Base-by-base conservation (phyloP, 495 filamentous ascomycete genomes). In the Penicillium cosmopolitanum region DNA sequence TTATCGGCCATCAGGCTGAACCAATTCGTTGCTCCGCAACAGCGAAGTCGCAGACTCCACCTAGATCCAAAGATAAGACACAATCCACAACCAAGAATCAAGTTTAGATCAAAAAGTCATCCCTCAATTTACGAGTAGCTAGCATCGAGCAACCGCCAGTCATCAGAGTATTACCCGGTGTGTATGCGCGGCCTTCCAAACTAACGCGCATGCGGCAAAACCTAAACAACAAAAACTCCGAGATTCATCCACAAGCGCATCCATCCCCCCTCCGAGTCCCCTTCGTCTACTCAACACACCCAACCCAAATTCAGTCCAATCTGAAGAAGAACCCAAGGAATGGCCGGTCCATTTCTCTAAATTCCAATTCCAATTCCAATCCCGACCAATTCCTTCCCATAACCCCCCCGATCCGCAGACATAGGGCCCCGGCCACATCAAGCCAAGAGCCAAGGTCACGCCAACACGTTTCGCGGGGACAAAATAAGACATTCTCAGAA, bases 171-270 rank as follows among this genome's bases (percentile, higher is more conserved):
- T 12, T 1, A n/a, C 36, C 3, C 36, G 36, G 12, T 13, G 36
- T 40, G 12, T 40, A 12, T 13, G 10, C 47, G 47, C 47, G 47
- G 23, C 7, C 18, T 12, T 48, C n/a, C 28, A 31, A 11, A 51
- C 56, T 56, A 52, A 52, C 38, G 57, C 63, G 60, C 56, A 65
- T 61, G 46, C 44, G 66, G 66, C 19, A 68, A 68, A 68, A 66
- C 36, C 59, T 66, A 66, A 68, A 68, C 66, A 68, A 68, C 66
- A 64, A 53, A 62, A 62, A 51, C 56, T 16, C 53, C 51, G 28
- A 56, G 57, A 38, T 50, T 59, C 47, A 43, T 36, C 63, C 51
- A 57, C 16, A 36, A 50, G 42, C 42, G 42, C 21, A 55, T 48
- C 42, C 28, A 31, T 31, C 5, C 28, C 28, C 21, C 10, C 23